phyloP scores from a whole-genome alignment of 306 rosid genomes.

The Neltuma alba region DNA sequence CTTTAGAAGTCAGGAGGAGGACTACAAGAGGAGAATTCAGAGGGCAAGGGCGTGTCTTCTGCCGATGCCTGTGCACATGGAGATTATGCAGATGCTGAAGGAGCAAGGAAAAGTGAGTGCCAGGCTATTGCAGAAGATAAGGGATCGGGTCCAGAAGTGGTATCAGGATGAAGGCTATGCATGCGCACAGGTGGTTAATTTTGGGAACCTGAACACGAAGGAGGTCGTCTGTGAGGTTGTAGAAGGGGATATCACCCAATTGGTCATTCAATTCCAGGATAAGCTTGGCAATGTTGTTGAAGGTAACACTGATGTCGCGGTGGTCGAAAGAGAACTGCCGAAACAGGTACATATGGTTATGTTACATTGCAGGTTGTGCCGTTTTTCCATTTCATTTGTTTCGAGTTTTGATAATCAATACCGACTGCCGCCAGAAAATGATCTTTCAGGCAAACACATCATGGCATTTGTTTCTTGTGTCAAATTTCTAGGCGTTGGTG shows the following conservation, averaged over 20 bases:
- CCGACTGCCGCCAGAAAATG: not conserved
- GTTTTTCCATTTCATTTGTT: not conserved
- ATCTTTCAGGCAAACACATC: not conserved
- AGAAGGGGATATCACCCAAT: slow-evolving; percentile 91
- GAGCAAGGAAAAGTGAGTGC: slow-evolving; percentile 83
- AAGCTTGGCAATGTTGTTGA: slow-evolving; percentile 94
- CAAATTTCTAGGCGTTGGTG: slow-evolving; percentile 2
- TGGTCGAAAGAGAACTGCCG: slow-evolving; percentile 84
- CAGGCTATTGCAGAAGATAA: slow-evolving; percentile 84
- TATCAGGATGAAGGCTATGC: slow-evolving; percentile 97
- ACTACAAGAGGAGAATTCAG: slow-evolving; percentile 83
- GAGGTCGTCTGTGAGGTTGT: slow-evolving; percentile 99
- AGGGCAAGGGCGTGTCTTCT: slow-evolving; percentile 77
- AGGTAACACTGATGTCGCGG: slow-evolving; percentile 82
- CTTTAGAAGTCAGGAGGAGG: slow-evolving; percentile 75
- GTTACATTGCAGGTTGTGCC: not conserved
- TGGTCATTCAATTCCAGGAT: slow-evolving; percentile 81
- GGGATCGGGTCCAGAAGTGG: slow-evolving; percentile 96
- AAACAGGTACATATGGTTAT: slow-evolving; percentile 57
- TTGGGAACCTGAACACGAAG: slow-evolving; percentile 87
- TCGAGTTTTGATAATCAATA: not conserved
- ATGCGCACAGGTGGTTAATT: slow-evolving; percentile 95
- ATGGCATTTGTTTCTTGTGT: not conserved
- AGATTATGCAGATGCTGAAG: slow-evolving; percentile 70
- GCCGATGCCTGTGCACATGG: slow-evolving; percentile 62